Evolutionary conservation across 345 rosid genomes (phyloP).

Genomic region (Triadica sebifera): DNA sequence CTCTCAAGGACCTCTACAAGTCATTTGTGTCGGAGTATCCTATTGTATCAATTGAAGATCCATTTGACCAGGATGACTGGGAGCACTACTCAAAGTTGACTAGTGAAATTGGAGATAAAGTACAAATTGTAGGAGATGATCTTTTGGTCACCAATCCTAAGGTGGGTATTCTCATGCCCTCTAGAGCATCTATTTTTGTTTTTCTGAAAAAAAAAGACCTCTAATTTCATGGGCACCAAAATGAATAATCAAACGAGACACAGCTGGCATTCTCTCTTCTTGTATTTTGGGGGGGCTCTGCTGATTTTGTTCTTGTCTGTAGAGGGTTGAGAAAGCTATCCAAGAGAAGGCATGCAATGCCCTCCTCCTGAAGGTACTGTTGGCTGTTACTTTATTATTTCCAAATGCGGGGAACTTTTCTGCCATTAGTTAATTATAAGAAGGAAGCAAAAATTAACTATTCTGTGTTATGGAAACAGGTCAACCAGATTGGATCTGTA

Average conservation of each 20-base stretch:
- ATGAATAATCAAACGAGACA: not conserved
- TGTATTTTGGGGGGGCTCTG: not conserved
- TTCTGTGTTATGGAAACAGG: slow-evolving; percentile 26
- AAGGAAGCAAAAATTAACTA: not conserved
- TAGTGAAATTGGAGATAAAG: slow-evolving; percentile 51
- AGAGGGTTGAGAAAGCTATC: slow-evolving; percentile 63
- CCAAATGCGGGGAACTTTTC: not conserved
- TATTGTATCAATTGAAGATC: slow-evolving; percentile 67
- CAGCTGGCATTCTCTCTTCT: not conserved
- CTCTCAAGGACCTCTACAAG: slow-evolving; percentile 59
- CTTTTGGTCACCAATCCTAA: slow-evolving; percentile 70
- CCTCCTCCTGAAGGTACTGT: slow-evolving; percentile 50
- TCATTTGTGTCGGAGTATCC: slow-evolving; percentile 57
- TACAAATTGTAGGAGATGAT: slow-evolving; percentile 73
- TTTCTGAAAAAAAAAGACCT: too few species aligned
- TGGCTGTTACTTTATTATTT: not conserved
- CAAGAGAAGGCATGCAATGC: slow-evolving; percentile 52
- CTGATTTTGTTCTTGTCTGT: slow-evolving; percentile 3
- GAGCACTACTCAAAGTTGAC: slow-evolving; percentile 56
- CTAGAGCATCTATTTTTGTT: not conserved
- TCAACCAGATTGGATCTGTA: slow-evolving; percentile 56
- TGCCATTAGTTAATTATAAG: not conserved
- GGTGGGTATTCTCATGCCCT: slow-evolving; percentile 25
- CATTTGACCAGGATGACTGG: slow-evolving; percentile 79
- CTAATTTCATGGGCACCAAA: not conserved